Evolutionary conservation across 345 rosid species (phyloP).

Genomic region (Linum lewisii): DNA sequence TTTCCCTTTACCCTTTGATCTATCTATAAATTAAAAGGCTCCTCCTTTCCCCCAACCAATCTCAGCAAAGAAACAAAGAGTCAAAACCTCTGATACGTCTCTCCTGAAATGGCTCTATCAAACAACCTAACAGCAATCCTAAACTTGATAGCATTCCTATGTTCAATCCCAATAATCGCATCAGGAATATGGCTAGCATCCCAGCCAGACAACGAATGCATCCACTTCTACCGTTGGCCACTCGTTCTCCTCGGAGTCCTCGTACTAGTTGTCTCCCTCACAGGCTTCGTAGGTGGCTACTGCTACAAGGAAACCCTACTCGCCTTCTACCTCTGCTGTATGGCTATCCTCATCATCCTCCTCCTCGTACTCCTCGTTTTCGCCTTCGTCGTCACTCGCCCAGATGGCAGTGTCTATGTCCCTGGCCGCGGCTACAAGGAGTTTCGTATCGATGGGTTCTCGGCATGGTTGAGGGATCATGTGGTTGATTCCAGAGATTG

Average conservation of each 20-base stretch:
- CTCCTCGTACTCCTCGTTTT: constrained; percentile 58
- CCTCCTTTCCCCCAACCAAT: too few species aligned
- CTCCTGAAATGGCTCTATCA: constrained; percentile 50
- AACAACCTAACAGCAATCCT: constrained; percentile 83
- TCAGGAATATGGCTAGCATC: constrained; percentile 88
- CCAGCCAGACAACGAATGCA: constrained; percentile 71
- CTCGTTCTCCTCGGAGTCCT: constrained; percentile 68
- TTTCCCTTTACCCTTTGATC: too few species aligned
- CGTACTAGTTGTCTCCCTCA: constrained; percentile 68
- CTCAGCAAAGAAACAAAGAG: too few species aligned
- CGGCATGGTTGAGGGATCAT: constrained; percentile 62
- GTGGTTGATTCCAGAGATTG: constrained; percentile 51
- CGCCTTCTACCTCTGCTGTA: constrained; percentile 76
- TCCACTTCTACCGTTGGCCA: constrained; percentile 78
- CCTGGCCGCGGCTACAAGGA: constrained; percentile 61
- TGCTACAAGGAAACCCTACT: constrained; percentile 74
- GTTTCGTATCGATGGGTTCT: constrained; percentile 59
- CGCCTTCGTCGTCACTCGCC: constrained; percentile 72
- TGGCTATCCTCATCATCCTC: constrained; percentile 73
- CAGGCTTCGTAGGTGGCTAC: constrained; percentile 84
- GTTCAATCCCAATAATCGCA: constrained; percentile 80
- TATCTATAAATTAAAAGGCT: too few species aligned
- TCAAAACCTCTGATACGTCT: too few species aligned
- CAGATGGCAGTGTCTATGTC: constrained; percentile 56
- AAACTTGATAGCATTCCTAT: constrained; percentile 70